Conservation (phyloP, 441 rosid species). For the Breynia disticha region DNA sequence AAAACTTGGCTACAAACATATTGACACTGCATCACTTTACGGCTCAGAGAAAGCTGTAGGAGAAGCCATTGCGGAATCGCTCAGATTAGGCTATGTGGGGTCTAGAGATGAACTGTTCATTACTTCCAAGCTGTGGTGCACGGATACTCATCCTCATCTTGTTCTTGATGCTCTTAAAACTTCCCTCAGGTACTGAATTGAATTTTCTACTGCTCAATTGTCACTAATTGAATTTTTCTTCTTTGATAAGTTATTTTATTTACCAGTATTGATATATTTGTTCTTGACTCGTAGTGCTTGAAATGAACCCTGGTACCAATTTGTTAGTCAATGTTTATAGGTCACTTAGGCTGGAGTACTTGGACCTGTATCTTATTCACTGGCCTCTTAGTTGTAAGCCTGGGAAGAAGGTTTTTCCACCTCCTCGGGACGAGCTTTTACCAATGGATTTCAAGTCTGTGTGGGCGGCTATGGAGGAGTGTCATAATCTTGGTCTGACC, state of each 20-base stretch:
- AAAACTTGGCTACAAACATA: slow-evolving; percentile 27
- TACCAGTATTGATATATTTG: too few species aligned
- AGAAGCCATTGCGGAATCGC: slow-evolving; percentile 24
- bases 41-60: slow-evolving; percentile 25
- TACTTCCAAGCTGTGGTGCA: slow-evolving; percentile 24
- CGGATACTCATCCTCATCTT: slow-evolving; percentile 24
- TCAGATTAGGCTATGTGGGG: slow-evolving; percentile 11
- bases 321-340: slow-evolving; percentile 4
- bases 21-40: slow-evolving; percentile 27
- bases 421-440: slow-evolving; percentile 12
- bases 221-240: too few species aligned
- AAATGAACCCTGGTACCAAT: neutral
- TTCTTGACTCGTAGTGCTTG: neutral
- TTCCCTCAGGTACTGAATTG: slow-evolving; percentile 17
- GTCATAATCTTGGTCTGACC: slow-evolving; percentile 30
- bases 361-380: slow-evolving; percentile 31
- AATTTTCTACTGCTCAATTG: too few species aligned
- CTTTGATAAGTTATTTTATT: too few species aligned
- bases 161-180: slow-evolving; percentile 21
- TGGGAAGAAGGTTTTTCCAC: slow-evolving; percentile 7
- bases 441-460: slow-evolving; percentile 22
- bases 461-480: slow-evolving; percentile 35
- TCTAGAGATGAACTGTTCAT: slow-evolving; percentile 27
- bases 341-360: slow-evolving; percentile 22
- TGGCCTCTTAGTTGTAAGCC: slow-evolving; percentile 29